Evolutionary conservation across 345 rosid species (phyloP), one percentile per base, ranked within the genome.

Genomic region (Reutealis trisperma): DNA sequence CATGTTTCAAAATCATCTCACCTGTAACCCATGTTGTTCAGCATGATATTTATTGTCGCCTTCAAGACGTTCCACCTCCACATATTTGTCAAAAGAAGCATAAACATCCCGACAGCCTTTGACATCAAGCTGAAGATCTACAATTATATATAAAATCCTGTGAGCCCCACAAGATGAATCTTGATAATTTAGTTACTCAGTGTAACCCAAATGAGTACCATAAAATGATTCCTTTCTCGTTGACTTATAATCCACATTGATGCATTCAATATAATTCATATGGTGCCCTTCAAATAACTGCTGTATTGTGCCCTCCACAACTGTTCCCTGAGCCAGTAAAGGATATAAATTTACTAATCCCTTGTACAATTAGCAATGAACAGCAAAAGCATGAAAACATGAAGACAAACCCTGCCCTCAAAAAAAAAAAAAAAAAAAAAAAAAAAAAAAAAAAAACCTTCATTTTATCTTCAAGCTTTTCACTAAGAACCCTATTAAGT

Each of bases 401-500:
- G n/a, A n/a, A n/a, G n/a, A n/a, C n/a, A n/a, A n/a, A n/a, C n/a
- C n/a, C n/a, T n/a, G n/a, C n/a, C n/a, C n/a, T n/a, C n/a, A n/a
- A n/a, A n/a, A n/a, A n/a, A n/a, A n/a, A n/a, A n/a, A n/a, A n/a
- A n/a, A n/a, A n/a, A n/a, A n/a, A n/a, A n/a, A n/a, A n/a, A n/a
- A n/a, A n/a, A n/a, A n/a, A n/a, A n/a, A n/a, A n/a, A n/a, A n/a
- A n/a, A n/a, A n/a, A 13, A 72, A 89, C 99, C 99, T 96, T 93
- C 99, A 96, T 96, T 90, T 96, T 96, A 78, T 93, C 95, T 83
- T 96, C 99, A 74, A 96, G 98, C 79, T 93, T 96, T 88, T 96
- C 99, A 75, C 90, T 88, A 37, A 96, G 90, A 84, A 96, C 98
- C 73, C 99, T 88, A 74, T 93, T 96, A 74, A 96, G 96, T 87